Percentiles rank a stretch among this genome's conserved stretches.
These are phyloP conservation scores for Paramecium sonneborni DNA, from an alignment of 73 alveolate species.

Conservation along the genomic window DNA sequence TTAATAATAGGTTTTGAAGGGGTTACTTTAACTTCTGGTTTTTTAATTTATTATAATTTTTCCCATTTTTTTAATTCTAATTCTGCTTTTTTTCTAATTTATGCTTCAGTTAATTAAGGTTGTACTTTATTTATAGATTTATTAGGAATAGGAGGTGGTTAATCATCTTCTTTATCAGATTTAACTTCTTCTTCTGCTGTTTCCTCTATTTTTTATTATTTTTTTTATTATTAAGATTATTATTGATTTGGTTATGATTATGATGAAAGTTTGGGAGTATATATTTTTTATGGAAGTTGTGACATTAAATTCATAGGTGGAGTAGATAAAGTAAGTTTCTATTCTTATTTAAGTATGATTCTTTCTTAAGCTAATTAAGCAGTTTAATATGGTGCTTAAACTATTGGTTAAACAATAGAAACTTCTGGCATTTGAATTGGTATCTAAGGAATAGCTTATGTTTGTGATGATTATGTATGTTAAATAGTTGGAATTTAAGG, in stretches of 20 bases:
- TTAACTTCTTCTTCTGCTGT: neutral
- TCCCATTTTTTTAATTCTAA: constrained; percentile 33
- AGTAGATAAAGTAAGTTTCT: neutral
- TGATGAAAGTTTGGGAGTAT: neutral
- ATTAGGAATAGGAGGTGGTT: neutral
- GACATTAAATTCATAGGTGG: neutral
- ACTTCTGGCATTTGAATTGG: neutral
- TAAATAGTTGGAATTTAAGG: neutral
- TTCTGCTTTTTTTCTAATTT: constrained; percentile 17
- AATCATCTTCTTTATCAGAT: neutral
- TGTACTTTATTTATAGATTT: neutral
- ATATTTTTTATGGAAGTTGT: neutral
- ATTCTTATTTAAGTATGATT: neutral
- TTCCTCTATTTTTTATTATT: neutral
- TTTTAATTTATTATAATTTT: constrained; percentile 4
- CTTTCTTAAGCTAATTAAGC: constrained; percentile 34
- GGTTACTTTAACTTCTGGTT: neutral
- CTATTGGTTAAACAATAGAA: neutral
- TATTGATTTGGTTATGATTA: neutral
- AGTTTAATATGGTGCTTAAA: constrained; percentile 36
- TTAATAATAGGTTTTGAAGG: neutral
- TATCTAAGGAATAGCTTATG: neutral
- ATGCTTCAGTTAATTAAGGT: constrained; percentile 15
- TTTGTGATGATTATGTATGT: neutral
- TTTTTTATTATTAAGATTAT: neutral